A percentile compares a stretch with the other conserved stretches of the same genome.
Conservation (phyloP, 2,329 filamentous ascomycete species). For the Samsoniella hepiali region DNA sequence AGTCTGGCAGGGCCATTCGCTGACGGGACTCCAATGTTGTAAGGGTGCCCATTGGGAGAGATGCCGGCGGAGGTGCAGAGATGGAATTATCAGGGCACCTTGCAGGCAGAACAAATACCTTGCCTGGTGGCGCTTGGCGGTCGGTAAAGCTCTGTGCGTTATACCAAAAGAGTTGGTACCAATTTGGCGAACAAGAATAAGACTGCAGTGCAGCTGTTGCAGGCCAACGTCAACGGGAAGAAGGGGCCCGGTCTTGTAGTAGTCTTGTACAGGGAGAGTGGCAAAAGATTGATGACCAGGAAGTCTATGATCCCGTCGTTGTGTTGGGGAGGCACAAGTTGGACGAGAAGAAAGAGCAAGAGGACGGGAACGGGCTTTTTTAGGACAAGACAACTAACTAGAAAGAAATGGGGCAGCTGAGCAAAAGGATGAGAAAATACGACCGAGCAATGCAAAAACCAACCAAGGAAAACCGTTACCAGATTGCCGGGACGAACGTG, state of each 20-base stretch:
- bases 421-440: conserved; percentile 17
- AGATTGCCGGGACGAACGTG: conserved; percentile 18
- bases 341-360: conserved; percentile 2
- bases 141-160: neutral
- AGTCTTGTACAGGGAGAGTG: neutral
- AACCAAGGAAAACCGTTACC: conserved; percentile 18
- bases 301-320: neutral
- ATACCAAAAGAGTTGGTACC: neutral
- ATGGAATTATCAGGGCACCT: neutral
- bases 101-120: neutral
- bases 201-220: neutral
- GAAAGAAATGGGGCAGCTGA: conserved; percentile 18
- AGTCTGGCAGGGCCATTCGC: conserved; percentile 50
- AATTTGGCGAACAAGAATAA: neutral
- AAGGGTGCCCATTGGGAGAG: conserved; percentile 54
- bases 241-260: neutral
- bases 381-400: conserved; percentile 13
- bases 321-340: conserved; percentile 6
- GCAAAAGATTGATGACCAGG: neutral
- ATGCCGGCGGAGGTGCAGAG: neutral
- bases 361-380: conserved; percentile 10
- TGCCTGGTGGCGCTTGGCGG: neutral
- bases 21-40: conserved; percentile 48
- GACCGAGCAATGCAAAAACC: conserved; percentile 14
- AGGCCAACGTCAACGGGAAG: neutral